Conservation (phyloP, 345 rosid species). For the Eucalyptus curtisii region DNA sequence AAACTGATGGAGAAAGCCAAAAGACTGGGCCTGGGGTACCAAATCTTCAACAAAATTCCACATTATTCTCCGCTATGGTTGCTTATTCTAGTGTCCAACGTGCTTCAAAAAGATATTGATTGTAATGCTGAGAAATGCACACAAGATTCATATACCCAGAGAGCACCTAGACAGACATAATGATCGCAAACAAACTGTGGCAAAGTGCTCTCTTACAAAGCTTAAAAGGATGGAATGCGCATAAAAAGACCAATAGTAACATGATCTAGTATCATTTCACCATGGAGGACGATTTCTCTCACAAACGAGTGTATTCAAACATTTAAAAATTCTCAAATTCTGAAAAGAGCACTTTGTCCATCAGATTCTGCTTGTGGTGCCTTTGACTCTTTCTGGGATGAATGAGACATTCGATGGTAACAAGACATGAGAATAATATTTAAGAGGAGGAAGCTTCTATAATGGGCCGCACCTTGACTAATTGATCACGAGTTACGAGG, state of each 20-base stretch:
- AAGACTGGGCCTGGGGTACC: not conserved
- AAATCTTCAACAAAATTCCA: not conserved
- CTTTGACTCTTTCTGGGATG: not conserved
- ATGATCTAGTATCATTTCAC: not conserved
- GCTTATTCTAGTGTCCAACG: not conserved
- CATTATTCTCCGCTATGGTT: not conserved
- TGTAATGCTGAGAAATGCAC: not conserved
- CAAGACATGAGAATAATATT: not conserved
- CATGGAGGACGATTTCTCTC: not conserved
- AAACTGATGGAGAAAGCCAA: not conserved
- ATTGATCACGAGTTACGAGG: conserved; percentile 25
- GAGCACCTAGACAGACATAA: not conserved
- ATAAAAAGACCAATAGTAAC: not conserved
- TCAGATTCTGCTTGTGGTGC: not conserved
- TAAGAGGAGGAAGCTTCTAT: not conserved
- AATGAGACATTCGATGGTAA: not conserved
- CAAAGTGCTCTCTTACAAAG: not conserved
- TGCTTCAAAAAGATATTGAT: not conserved
- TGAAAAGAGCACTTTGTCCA: not conserved
- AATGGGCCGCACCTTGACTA: conserved; percentile 38
- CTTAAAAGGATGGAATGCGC: not conserved
- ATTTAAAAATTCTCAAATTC: not conserved
- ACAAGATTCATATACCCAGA: not conserved
- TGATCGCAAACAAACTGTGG: not conserved
- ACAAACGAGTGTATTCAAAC: not conserved